Evolutionary conservation across 805 yeast species (phyloP), one percentile per base, ranked within the genome.

Genomic region (Kodamaea jinghongensis): DNA sequence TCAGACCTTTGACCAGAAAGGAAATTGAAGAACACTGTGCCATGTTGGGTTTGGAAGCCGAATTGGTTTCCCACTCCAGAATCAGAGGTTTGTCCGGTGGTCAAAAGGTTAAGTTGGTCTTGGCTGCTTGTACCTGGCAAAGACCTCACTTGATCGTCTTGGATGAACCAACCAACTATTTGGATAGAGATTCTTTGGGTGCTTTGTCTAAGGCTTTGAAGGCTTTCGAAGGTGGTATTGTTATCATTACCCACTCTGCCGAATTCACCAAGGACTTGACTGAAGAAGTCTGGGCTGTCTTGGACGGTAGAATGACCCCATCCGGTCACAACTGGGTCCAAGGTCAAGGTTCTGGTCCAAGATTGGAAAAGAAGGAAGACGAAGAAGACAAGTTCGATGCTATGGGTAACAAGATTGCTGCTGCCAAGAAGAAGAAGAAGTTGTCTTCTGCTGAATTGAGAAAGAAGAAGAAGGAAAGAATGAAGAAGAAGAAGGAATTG

Each of bases 391-490:
- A 90, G 77, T 91, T 93, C 78, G 99, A 93, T 78, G 99, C 98
- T 65, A 88, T 93, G 95, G 99, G 99, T 81, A 93, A 93, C 96
- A 93, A 93, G 95, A 82, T 93, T 73, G 90, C 88, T 64, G 76
- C 86, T 70, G 87, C 78, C 71, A 87, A 89, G 86, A 93, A 93
- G 95, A 90, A 86, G 83, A 79, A 80, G 74, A 93, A 93, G 86
- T 81, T 93, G 67, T 86, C 97, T 57, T 89, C 98, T 69, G 97
- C 99, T 55, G 99, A 93, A 76, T 79, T 91, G 72, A 88, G 99
- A 84, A 93, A 93, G 96, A 93, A 93, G 96, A 93, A 93, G 97
- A 93, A 93, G 96, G 99, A 93, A 79, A 89, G 99, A 84, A 90
- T 93, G 98, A 88, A 86, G 86, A 93, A 91, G 95, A 93, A 91